Evolutionary conservation across 2,329 filamentous ascomycete genomes (phyloP).

Genomic region (Hymenoscyphus fructigenus): DNA sequence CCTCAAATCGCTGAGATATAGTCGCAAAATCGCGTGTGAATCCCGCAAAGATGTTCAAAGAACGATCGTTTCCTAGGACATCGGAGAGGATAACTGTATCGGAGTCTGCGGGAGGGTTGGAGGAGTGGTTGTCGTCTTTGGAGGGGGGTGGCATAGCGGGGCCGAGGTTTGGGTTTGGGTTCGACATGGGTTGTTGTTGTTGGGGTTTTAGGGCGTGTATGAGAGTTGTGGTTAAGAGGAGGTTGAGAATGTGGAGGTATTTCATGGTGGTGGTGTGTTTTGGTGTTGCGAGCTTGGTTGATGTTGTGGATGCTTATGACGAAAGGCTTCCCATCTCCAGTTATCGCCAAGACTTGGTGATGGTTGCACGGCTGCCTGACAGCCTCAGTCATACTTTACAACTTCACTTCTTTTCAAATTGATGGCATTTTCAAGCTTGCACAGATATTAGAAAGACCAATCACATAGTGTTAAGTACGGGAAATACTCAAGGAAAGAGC

Average conservation of each 20-base stretch:
- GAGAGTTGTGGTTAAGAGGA: conserved; percentile 21
- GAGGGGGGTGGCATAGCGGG: conserved; percentile 29
- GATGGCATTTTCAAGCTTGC: too few relatives aligned
- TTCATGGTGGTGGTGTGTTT: conserved; percentile 19
- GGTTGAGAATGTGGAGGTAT: conserved; percentile 8
- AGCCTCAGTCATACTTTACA: not conserved
- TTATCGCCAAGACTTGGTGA: not conserved
- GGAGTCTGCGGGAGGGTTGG: conserved; percentile 30
- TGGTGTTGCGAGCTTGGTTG: conserved; percentile 3
- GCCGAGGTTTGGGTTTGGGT: conserved; percentile 27
- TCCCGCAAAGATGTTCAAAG: conserved; percentile 80
- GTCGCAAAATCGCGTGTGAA: conserved; percentile 73
- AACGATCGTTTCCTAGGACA: conserved; percentile 75
- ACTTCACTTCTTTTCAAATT: too few relatives aligned
- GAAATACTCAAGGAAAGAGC: too few relatives aligned
- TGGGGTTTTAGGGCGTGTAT: conserved; percentile 5
- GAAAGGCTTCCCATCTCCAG: not conserved
- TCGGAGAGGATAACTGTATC: conserved; percentile 73
- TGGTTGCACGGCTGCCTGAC: not conserved
- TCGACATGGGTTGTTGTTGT: conserved; percentile 22
- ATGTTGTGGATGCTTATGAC: not conserved
- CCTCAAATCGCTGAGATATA: conserved; percentile 68
- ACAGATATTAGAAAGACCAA: too few relatives aligned
- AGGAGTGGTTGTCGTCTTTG: conserved; percentile 18
- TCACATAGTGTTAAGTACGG: too few relatives aligned